Base-by-base conservation (phyloP, 371 early-diverging fungal genomes). In the Synchytrium microbalum region DNA sequence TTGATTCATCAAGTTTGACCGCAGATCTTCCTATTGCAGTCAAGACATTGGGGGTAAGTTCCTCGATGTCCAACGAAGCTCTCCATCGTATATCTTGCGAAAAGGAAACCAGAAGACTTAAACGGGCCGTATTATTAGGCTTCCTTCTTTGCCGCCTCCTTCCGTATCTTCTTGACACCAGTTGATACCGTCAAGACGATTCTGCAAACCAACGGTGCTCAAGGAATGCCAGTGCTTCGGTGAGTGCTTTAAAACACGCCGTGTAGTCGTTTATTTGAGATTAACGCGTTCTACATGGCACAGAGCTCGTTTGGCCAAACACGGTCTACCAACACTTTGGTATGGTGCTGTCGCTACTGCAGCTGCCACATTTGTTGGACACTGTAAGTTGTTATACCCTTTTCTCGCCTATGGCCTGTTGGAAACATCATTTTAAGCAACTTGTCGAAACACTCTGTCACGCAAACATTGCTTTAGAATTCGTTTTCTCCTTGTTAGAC, bases 161-260 rank as follows among this genome's bases (percentile, higher is more conserved):
- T 75, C 67, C 70, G 75, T 3, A 71, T 75, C 64, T 33, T 69
- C 29, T 57, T 75, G 26, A 72, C 70, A 1, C 75, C 75, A 27
- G 57, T 75, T 46, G 75, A 75, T 60, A 75, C 75, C n/a, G 63
- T 75, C 29, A 75, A 75, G 60, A 75, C 75, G 2, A 75, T 70
- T 23, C 46, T 75, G 59, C 75, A 75, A 63, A 72, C 70, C 2
- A 61, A 63, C 26, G 75, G 75, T 23, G 52, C n/a, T 31, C 30
- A 31, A 3, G 75, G 69, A 23, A 56, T 65, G 32, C 19, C 25
- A 2, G 27, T 72, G 28, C 67, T 75, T 26, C 24, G 66, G 46
- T 38, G 10, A 38, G 46, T 38, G 46, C 46, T 38, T n/a, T n/a
- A n/a, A n/a, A 19, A 38, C 46, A 38, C 46, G 46, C 5, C 19